phyloP scores from a whole-genome alignment of 1,284 basidiomycete genomes.

The Anthracocystis walkeri region DNA sequence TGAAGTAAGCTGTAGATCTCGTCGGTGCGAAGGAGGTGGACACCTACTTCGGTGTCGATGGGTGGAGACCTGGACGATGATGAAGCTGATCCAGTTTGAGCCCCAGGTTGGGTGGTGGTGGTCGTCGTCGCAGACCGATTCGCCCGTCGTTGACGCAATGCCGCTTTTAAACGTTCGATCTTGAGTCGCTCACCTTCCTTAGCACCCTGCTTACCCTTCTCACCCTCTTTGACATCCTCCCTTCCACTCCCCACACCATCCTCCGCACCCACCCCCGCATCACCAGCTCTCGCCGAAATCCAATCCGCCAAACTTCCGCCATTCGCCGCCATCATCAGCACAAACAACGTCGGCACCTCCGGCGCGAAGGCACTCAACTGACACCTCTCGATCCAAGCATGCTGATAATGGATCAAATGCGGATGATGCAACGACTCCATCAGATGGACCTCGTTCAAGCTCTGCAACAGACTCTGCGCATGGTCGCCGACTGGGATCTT shows the following conservation, averaged over 20 bases:
- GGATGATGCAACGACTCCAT: constrained; percentile 88
- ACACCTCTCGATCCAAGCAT: constrained; percentile 85
- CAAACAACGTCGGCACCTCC: constrained; percentile 62
- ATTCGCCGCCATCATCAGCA: constrained; percentile 68
- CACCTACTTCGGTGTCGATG: constrained; percentile 17
- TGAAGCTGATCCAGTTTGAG: neutral
- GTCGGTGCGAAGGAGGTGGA: constrained; percentile 63
- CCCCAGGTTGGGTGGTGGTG: neutral
- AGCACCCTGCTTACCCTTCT: neutral
- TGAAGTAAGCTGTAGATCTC: constrained; percentile 60
- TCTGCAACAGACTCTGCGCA: constrained; percentile 48
- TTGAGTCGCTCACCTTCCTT: constrained; percentile 16
- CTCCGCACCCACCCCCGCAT: constrained; percentile 3
- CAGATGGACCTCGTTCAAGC: constrained; percentile 76
- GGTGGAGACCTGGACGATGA: neutral
- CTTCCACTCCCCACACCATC: neutral
- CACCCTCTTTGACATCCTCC: neutral
- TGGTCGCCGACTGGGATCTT: constrained; percentile 89
- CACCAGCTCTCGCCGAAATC: constrained; percentile 54
- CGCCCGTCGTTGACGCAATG: constrained; percentile 44
- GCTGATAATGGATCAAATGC: constrained; percentile 93
- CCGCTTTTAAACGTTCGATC: constrained; percentile 51
- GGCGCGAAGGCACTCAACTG: constrained; percentile 57
- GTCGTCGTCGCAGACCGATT: constrained; percentile 8
- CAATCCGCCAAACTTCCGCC: constrained; percentile 67